Evolutionary conservation across 1,284 basidiomycete species (phyloP), one percentile per base, ranked within the genome.

Genomic region (Heliocybe sulcata): DNA sequence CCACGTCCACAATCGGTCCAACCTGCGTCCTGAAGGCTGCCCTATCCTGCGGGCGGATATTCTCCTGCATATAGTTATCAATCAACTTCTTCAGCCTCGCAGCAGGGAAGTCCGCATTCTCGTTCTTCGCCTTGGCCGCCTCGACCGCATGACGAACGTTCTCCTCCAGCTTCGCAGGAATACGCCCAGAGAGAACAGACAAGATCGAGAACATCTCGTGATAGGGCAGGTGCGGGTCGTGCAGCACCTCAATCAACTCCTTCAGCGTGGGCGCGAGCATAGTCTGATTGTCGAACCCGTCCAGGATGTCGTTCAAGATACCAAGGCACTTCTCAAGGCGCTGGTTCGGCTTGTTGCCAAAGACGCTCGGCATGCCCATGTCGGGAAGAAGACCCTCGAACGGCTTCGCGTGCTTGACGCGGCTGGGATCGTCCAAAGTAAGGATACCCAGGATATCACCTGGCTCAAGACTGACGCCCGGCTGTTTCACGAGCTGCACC

Each of bases 371-470:
- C 35, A 85, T 75, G 55, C 96, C 94, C 79, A 93, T 87, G 12
- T 81, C 65, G 19, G 94, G 92, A 26, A 99, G 83, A 54, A 94
- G 88, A 53, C 94, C 94, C 65, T 95, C 93, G 71, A 98, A 99
- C 1, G 96, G 96, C 74, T 95, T 98, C 58, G 97, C 97, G 65
- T 98, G 96, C 71, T 94, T 97, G 65, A 99, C 97, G 60, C 94
- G 94, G 63, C 87, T 83, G 35, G 97, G 97, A 70, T 99, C 96
- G 68, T 99, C 97, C 56, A 99, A 85, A 16, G 93, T 93, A 53
- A 99, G 81, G 67, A 99, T 96, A 75, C 97, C 97, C 58, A 99
- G 85, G 59, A 99, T 94, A 70, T 98, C 97, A 51, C 97, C 97
- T n/a, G 95, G 92, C 63, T 93, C 91, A 56, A 99, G 83, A 61